Base-by-base conservation (phyloP, 768 basidiomycete genomes). In the Amyloporia xantha region DNA sequence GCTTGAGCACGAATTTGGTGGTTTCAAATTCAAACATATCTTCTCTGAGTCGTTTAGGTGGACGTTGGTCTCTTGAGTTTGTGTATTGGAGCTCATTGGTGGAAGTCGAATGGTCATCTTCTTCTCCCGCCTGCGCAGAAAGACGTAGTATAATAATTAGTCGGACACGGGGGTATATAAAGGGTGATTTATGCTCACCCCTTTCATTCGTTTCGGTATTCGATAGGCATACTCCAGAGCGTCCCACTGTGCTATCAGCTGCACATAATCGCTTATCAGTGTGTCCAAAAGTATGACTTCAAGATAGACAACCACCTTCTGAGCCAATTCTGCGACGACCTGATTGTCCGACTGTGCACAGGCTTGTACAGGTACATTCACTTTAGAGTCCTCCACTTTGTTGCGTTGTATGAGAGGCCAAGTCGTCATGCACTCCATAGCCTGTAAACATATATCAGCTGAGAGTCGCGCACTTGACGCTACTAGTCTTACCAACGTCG, bases 361-460 rank as follows among this genome's bases (percentile, higher is more conserved):
- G 2, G 52, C 56, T 59, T 76, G 71, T 12, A 96, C 80, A 4
- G 82, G 78, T 15, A 77, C 66, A 49, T 80, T 78, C 44, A 69
- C 58, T 55, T 78, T 79, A 15, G 82, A 79, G 54, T 93, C 91
- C 50, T 93, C 88, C 24, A 98, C 82, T 67, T 97, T 97, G 71
- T 96, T 97, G 47, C 87, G 78, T 37, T 83, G 81, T 43, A 87
- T 71, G 28, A 96, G 68, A 0, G 90, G 89, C 93, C 93, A 98
- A 6, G 69, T 73, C 44, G 67, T 60, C 76, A 90, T 81, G 59
- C 79, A 82, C 56, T 81, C 73, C 48, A 90, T 66, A 4, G 79
- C 70, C 85, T 87, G 56, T 20, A 41, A 5, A 33, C 25, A 28
- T 47, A 10, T 13, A 26, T 19, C 15, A 5, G 25, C 55, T 27